Evolutionary conservation across 345 rosid genomes (phyloP).

Genomic region (Gossypium australe): DNA sequence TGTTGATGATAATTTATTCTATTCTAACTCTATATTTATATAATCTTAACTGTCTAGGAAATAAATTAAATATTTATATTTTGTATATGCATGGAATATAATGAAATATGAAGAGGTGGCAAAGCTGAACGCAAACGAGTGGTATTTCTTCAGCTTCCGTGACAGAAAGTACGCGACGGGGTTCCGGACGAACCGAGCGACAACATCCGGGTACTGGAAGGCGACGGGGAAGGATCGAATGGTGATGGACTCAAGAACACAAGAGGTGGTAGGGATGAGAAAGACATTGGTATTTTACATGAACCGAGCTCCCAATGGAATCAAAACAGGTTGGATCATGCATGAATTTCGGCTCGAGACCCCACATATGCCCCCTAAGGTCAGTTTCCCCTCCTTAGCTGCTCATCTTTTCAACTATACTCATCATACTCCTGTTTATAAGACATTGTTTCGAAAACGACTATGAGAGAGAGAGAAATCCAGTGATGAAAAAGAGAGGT

Average conservation of each 20-base stretch:
- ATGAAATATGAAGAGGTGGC: slow-evolving; percentile 58
- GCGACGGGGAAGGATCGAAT: slow-evolving; percentile 96
- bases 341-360: slow-evolving; percentile 94
- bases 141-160: slow-evolving; percentile 97
- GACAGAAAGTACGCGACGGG: slow-evolving; percentile 95
- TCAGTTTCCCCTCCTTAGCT: slow-evolving; percentile 11
- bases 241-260: slow-evolving; percentile 62
- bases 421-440: slow-evolving; percentile 1
- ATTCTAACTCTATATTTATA: too few species aligned
- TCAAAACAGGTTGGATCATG: slow-evolving; percentile 98
- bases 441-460: neutral
- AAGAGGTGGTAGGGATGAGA: slow-evolving; percentile 85
- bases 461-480: neutral
- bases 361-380: slow-evolving; percentile 96
- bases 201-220: slow-evolving; percentile 87
- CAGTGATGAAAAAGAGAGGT: neutral
- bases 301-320: slow-evolving; percentile 91
- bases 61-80: neutral
- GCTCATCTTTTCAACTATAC: neutral
- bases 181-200: slow-evolving; percentile 82
- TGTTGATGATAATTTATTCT: neutral
- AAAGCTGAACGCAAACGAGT: slow-evolving; percentile 84
- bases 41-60: neutral
- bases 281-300: slow-evolving; percentile 89
- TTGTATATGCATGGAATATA: neutral